These are phyloP conservation scores for Peziza echinospora DNA, from an alignment of 495 filamentous ascomycete species.

Conservation along the genomic window DNA sequence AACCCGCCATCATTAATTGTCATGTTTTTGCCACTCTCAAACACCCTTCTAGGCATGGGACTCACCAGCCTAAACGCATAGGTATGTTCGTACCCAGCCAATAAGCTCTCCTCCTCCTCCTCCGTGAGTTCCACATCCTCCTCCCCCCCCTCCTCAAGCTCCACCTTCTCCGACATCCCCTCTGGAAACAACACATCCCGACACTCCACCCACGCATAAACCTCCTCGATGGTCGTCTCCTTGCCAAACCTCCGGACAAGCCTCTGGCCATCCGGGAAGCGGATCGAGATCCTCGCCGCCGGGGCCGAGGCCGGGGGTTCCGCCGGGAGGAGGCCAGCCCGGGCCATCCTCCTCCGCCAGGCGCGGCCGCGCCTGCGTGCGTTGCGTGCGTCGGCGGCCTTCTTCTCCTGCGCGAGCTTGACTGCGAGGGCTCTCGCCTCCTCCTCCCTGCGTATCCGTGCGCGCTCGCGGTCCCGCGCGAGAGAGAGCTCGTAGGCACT, in stretches of 20 bases:
- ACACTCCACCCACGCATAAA: slow-evolving; percentile 95
- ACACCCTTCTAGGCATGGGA: slow-evolving; percentile 60
- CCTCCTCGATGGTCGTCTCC: slow-evolving; percentile 51
- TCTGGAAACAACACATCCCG: slow-evolving; percentile 37
- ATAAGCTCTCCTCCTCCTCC: slow-evolving; percentile 21
- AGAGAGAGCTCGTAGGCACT: slow-evolving; percentile 80
- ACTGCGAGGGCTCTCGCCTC: slow-evolving; percentile 43
- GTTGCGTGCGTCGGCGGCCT: slow-evolving; percentile 46
- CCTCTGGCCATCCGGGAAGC: slow-evolving; percentile 45
- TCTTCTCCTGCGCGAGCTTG: slow-evolving; percentile 37
- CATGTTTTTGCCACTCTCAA: slow-evolving; percentile 49
- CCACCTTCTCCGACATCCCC: slow-evolving; percentile 17
- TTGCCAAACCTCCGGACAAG: slow-evolving; percentile 51
- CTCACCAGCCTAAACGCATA: slow-evolving; percentile 66
- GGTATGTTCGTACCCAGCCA: slow-evolving; percentile 48
- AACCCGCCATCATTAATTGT: slow-evolving; percentile 48
- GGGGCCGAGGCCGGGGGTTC: slow-evolving; percentile 52
- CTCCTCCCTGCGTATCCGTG: slow-evolving; percentile 48
- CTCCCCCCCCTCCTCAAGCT: slow-evolving; percentile 18
- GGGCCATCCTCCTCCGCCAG: slow-evolving; percentile 30
- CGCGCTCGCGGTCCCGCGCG: slow-evolving; percentile 66
- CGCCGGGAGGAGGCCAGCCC: slow-evolving; percentile 38
- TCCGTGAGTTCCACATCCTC: slow-evolving; percentile 15
- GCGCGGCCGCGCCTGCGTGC: slow-evolving; percentile 21
- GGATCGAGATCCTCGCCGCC: slow-evolving; percentile 58